Evolutionary conservation across 2,329 filamentous ascomycete genomes (phyloP), one percentile per base, ranked within the genome.

Genomic region (Talaromyces sp.): DNA sequence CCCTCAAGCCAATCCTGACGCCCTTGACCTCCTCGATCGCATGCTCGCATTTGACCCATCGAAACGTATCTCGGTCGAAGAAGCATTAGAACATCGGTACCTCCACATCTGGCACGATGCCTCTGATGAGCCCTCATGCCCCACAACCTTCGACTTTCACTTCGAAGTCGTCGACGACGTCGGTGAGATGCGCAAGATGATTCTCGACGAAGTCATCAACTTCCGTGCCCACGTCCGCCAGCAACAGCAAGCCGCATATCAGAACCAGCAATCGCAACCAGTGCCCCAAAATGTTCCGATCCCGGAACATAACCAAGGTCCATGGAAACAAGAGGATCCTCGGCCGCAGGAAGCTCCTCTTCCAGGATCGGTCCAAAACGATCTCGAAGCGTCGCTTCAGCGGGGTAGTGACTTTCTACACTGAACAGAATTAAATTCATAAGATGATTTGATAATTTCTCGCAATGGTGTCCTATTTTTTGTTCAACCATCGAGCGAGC

Each of bases 151-250:
- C 81, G 93, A 99, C 83, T 99, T 99, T 82, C 90, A 94, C 77
- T 99, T 99, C 74, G 95, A 99, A 78, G 89, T 97, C n/a, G 88
- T 97, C 45, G 94, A 99, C 62, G 95, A 98, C 52, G 93, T 99
- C 22, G 86, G 84, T 25, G 91, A 97, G 71, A 98, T 99, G 93
- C 91, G 95, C 76, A 89, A 89, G 79, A 96, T 97, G 92, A 99
- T 99, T 69, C 84, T 97, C 66, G 90, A 94, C n/a, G 95, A 99
- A 79, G 95, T 99, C 58, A 85, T 88, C 74, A 86, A 88, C 69
- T 99, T 99, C 87, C 88, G 95, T 68, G 83, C 85, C 65, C 76
- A 80, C 63, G 86, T 88, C 50, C 81, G 85, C 67, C 81, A 64
- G 33, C 77, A 81, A 67, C 79, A 81, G 33, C 79, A 82, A 69